These are phyloP conservation scores for Coprinellus micaceus DNA, from an alignment of 768 basidiomycete species.

Conservation along the genomic window DNA sequence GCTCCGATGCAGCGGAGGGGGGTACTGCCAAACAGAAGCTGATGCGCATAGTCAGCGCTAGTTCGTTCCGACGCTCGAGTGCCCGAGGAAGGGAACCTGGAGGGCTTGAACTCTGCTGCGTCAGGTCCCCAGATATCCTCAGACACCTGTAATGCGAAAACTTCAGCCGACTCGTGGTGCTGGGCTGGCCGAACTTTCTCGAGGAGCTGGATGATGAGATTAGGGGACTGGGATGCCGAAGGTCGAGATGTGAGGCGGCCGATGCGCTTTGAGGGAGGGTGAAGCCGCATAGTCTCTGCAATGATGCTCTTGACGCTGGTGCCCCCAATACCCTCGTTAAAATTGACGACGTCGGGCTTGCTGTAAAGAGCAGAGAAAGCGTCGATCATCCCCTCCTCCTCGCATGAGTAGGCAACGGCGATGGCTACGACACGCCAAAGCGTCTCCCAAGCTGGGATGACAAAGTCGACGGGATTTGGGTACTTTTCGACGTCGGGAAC, in stretches of 20 bases:
- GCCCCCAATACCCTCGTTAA: constrained; percentile 15
- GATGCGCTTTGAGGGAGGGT: constrained; percentile 51
- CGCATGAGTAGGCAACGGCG: constrained; percentile 34
- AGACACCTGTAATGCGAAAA: constrained; percentile 32
- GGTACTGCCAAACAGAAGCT: constrained; percentile 49
- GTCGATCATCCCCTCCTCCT: constrained; percentile 18
- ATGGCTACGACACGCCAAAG: constrained; percentile 59
- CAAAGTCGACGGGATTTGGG: constrained; percentile 43
- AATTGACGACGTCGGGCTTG: too few species aligned
- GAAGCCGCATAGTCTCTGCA: constrained; percentile 43
- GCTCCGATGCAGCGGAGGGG: constrained; percentile 44
- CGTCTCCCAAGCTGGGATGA: constrained; percentile 60
- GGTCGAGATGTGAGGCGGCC: constrained; percentile 22
- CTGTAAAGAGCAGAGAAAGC: too few species aligned
- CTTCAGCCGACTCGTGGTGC: constrained; percentile 29
- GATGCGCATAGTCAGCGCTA: neutral
- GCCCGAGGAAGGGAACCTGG: constrained; percentile 22
- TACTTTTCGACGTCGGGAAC: constrained; percentile 31
- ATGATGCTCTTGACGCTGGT: constrained; percentile 37
- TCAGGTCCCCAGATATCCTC: constrained; percentile 34
- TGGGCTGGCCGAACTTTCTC: neutral
- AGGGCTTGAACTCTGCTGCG: constrained; percentile 41
- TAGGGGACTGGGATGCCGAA: constrained; percentile 4
- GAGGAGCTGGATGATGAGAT: neutral
- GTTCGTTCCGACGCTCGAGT: neutral